Evolutionary conservation across 371 early-diverging fungal species (phyloP), one percentile per base, ranked within the genome.

Genomic region (Mucor saturninus): DNA sequence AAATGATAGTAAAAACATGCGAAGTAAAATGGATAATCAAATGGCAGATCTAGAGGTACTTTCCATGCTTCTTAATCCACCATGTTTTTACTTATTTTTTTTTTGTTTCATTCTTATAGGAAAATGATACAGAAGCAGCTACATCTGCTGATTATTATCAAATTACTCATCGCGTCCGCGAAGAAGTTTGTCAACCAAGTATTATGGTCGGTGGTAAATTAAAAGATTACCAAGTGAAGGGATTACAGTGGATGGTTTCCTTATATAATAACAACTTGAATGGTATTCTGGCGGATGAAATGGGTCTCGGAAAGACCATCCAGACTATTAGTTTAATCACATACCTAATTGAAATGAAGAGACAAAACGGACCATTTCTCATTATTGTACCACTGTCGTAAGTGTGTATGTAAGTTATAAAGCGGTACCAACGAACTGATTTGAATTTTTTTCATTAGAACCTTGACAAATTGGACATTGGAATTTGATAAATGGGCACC

Each of bases 401-500:
- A 77, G 90, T 86, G 9, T 21, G 21, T 21, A 21, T 21, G 21
- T 21, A 21, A 46, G 21, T 4, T 46, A 0, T 31, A 35, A n/a
- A 5, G 5, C 26, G 26, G 4, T 26, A 46, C 9, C n/a, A 46
- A 1, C 48, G 5, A 46, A 14, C 7, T 14, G n/a, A 9, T 11
- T 21, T 21, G 21, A 40, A 35, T n/a, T 0, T 40, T 31, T 10
- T 21, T 54, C 13, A 30, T 5, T 66, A 76, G 79, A 26, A 98
- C 97, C 5, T 77, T 98, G 61, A 91, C 96, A 21, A 99, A 99
- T 80, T 99, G 99, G 99, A 83, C 88, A 4, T 73, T 93, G 50
- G 99, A 99, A 79, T 98, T 99, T 76, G 95, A 93, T 57, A 96
- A 96, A 79, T 99, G 98, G 98, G 97, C 98, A 7, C 98, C 98